Base-by-base conservation (phyloP, 495 filamentous ascomycete species). In the Aspergillus baeticus region DNA sequence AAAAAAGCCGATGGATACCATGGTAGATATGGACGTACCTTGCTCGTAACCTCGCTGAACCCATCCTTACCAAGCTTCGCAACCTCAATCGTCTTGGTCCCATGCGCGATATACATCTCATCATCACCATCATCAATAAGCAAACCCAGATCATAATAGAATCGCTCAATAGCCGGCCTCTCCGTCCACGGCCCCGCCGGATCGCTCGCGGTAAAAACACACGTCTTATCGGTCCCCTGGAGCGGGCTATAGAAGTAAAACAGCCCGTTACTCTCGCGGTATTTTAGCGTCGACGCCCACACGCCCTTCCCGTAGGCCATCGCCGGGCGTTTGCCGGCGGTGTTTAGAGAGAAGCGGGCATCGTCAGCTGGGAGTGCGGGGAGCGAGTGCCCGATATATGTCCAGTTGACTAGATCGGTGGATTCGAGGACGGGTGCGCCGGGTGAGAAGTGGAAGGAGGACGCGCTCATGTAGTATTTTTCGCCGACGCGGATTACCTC, bases 201-300 rank as follows among this genome's bases (percentile, higher is more conserved):
- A 8, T 59, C 43, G 7, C 59, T 21, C 3, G 79, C 73, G 4
- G 80, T 82, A 53, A 72, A 86, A 49, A 85, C 64, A 59, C 82
- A 81, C 5, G 70, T 74, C 62, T 75, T 53, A 55, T 65, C 59
- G 59, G 64, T 74, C 14, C 77, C 72, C 5, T 53, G 18, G 29
- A 84, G 67, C 53, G 82, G 84, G 14, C 81, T 81, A 10, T 81
- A 72, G 81, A 80, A 87, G 66, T 84, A 83, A 61, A 73, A 87
- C 2, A 60, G 60, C 15, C 68, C 69, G 49, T 64, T 75, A 33
- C 71, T 77, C 21, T 64, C 31, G 10, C 77, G 76, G 61, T 83
- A 81, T 22, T 77, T 67, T 53, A 84, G 64, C 0, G 75, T 79
- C 2, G 72, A 78, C 0, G 83, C 83, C 80, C 80, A 84, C 10